A percentile compares a stretch with the other conserved stretches of the same genome.
Conservation (phyloP, 495 filamentous ascomycete genomes). For the Astrothelium subdiscretum region DNA sequence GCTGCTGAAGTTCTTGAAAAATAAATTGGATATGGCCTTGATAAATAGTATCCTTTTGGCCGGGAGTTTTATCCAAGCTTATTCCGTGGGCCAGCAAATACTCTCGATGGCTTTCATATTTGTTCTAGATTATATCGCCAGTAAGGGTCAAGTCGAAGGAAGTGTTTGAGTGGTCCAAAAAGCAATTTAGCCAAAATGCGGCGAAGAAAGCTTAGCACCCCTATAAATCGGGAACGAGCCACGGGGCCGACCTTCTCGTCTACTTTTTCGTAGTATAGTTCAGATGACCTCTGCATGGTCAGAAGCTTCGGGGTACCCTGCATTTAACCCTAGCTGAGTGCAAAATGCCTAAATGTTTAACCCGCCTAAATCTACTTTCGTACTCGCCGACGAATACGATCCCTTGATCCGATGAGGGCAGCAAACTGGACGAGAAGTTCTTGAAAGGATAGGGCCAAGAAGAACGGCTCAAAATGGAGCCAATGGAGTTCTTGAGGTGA, state of each 20-base stretch:
- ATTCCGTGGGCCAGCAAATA: not conserved
- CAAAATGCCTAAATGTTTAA: no score
- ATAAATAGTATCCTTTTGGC: not conserved
- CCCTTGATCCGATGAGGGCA: no score
- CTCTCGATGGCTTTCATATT: not conserved
- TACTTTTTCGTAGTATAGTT: not conserved
- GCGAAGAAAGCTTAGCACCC: not conserved
- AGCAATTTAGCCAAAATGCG: not conserved
- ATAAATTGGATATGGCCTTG: not conserved
- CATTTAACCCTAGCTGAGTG: no score
- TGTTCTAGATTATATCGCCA: not conserved
- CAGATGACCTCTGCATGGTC: no score
- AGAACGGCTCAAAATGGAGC: no score
- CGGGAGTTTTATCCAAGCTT: not conserved
- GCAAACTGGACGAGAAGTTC: no score
- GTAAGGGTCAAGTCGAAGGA: not conserved
- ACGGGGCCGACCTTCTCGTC: no score
- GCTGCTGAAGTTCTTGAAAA: not conserved
- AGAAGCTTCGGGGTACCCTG: no score
- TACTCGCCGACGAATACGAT: no score
- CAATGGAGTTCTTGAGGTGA: no score
- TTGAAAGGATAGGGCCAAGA: no score
- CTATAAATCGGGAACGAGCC: not conserved
- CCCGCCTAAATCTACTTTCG: no score
- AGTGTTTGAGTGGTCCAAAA: not conserved